phyloP scores from a whole-genome alignment of 805 yeast species.

The Starmera quercuum region DNA sequence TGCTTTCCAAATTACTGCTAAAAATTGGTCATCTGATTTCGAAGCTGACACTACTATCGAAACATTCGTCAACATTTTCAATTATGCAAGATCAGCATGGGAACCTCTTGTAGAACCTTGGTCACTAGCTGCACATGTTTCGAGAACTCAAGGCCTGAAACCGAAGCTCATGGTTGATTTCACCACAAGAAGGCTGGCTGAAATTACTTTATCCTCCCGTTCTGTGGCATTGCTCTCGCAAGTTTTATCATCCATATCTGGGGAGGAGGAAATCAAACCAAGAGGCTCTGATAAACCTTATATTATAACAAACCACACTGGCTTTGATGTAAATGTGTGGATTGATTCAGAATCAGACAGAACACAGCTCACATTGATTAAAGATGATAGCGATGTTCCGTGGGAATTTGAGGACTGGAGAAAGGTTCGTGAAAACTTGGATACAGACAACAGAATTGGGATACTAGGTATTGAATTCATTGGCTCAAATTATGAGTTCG shows the following conservation, averaged over 20 bases:
- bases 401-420: constrained; percentile 98
- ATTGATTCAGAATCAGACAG: constrained; percentile 36
- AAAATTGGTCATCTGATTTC: constrained; percentile 82
- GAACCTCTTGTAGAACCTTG: constrained; percentile 90
- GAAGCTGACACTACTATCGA: constrained; percentile 61
- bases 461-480: constrained; percentile 55
- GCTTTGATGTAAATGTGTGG: constrained; percentile 77
- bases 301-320: constrained; percentile 75
- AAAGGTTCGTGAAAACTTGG: constrained; percentile 69
- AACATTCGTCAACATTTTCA: constrained; percentile 68
- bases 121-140: constrained; percentile 67
- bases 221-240: constrained; percentile 73
- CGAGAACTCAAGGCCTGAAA: constrained; percentile 38
- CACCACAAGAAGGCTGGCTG: constrained; percentile 69
- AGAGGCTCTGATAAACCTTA: constrained; percentile 83
- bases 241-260: constrained; percentile 49
- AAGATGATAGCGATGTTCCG: constrained; percentile 44
- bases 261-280: constrained; percentile 46
- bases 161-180: constrained; percentile 55
- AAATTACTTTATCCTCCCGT: constrained; percentile 73
- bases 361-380: constrained; percentile 25
- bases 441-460: constrained; percentile 54
- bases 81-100: constrained; percentile 88
- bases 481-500: constrained; percentile 45
- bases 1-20: constrained; percentile 60